Conservation (phyloP, 2,329 filamentous ascomycete species). For the Trichoderma sp. region DNA sequence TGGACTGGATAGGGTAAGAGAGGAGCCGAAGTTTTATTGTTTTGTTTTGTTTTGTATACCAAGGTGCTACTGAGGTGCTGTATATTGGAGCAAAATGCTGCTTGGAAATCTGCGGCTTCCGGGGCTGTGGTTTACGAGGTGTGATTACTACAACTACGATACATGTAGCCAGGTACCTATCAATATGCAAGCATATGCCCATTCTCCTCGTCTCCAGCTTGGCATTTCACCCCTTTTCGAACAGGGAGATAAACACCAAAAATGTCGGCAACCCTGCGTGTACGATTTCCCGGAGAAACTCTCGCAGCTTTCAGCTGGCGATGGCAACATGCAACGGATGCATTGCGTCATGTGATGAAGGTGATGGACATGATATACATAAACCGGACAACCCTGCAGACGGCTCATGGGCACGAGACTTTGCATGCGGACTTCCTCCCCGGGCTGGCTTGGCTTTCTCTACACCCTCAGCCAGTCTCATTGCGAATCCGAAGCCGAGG, state of each 20-base stretch:
- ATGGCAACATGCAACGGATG: slow-evolving; percentile 20
- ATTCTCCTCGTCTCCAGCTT: not conserved
- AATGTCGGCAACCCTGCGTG: not conserved
- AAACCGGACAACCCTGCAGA: not conserved
- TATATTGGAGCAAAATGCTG: too few relatives aligned
- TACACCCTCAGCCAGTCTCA: not conserved
- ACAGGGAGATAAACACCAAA: not conserved
- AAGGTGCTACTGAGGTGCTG: too few relatives aligned
- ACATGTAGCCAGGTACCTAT: not conserved
- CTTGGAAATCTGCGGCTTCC: not conserved
- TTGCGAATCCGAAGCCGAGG: not conserved
- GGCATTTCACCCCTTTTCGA: not conserved
- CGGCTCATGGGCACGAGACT: not conserved
- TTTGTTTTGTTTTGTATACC: not conserved
- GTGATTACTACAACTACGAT: too few relatives aligned
- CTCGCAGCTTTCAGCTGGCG: not conserved
- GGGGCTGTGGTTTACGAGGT: too few relatives aligned
- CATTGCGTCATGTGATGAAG: slow-evolving; percentile 15
- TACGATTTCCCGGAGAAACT: not conserved
- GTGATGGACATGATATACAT: not conserved
- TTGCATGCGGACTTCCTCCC: not conserved
- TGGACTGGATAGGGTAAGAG: not conserved
- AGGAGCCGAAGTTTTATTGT: not conserved
- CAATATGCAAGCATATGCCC: not conserved
- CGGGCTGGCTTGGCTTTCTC: not conserved